Evolutionary conservation across 2,329 filamentous ascomycete species (phyloP).

Genomic region (Penicillium capsulatum): DNA sequence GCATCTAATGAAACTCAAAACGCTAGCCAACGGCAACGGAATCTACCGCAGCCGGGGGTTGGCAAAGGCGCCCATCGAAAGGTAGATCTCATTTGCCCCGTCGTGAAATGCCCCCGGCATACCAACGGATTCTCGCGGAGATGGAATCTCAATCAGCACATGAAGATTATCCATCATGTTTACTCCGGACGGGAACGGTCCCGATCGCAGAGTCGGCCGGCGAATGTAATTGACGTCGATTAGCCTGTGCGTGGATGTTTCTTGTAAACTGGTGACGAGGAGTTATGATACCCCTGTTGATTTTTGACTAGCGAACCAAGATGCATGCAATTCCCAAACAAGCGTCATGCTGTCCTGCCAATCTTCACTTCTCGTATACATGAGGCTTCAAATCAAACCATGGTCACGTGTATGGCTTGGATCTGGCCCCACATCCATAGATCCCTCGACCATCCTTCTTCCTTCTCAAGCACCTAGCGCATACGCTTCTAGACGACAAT

Average conservation of each 20-base stretch:
- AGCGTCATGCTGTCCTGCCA: too few relatives aligned
- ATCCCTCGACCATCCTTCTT: too few relatives aligned
- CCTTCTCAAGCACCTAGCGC: too few relatives aligned
- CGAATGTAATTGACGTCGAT: not conserved
- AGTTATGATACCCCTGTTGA: too few relatives aligned
- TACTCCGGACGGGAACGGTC: not conserved
- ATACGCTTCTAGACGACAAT: constrained; percentile 14
- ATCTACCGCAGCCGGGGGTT: not conserved
- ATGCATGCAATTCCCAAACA: too few relatives aligned
- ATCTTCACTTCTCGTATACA: too few relatives aligned
- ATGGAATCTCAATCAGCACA: constrained; percentile 36
- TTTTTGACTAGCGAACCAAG: too few relatives aligned
- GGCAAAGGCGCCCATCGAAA: constrained; percentile 13
- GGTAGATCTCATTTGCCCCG: constrained; percentile 26
- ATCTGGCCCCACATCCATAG: too few relatives aligned
- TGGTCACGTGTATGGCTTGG: too few relatives aligned
- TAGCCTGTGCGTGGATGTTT: too few relatives aligned
- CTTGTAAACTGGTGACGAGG: too few relatives aligned
- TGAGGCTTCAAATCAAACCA: too few relatives aligned
- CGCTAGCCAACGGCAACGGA: not conserved
- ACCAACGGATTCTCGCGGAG: constrained; percentile 29
- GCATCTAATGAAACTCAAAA: not conserved
- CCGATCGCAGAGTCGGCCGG: not conserved
- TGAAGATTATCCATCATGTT: not conserved
- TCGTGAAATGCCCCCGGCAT: constrained; percentile 27